Percentiles rank a stretch among this genome's conserved stretches.
Evolutionary conservation across 1,284 basidiomycete species (phyloP).

Genomic region (Moesziomyces globuligerus): DNA sequence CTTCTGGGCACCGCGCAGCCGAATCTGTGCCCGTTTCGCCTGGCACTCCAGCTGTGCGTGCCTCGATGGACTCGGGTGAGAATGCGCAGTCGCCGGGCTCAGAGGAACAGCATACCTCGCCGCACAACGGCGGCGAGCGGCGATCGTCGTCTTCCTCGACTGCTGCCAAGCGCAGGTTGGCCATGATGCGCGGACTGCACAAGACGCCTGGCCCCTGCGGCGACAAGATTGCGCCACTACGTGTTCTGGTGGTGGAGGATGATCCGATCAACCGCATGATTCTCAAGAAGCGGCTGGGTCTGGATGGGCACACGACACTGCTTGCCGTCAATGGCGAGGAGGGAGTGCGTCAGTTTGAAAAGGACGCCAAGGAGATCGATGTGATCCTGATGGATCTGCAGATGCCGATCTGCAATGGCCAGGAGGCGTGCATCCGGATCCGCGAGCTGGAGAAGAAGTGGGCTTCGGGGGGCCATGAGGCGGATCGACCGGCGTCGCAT

Average conservation of each 20-base stretch:
- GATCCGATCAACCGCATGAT: slow-evolving; percentile 82
- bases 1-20: neutral
- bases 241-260: slow-evolving; percentile 68
- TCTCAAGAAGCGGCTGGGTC: slow-evolving; percentile 76
- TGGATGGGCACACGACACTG: slow-evolving; percentile 77
- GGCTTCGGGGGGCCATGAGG: slow-evolving; percentile 18
- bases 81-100: slow-evolving; percentile 19
- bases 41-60: slow-evolving; percentile 4
- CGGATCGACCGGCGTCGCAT: slow-evolving; percentile 64
- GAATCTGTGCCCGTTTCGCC: slow-evolving; percentile 5
- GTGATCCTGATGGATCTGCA: slow-evolving; percentile 85
- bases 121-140: slow-evolving; percentile 11
- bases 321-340: slow-evolving; percentile 82
- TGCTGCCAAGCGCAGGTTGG: slow-evolving; percentile 31
- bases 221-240: slow-evolving; percentile 47
- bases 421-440: slow-evolving; percentile 77
- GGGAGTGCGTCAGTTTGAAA: slow-evolving; percentile 74
- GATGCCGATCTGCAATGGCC: slow-evolving; percentile 85
- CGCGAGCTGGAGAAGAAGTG: slow-evolving; percentile 46
- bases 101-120: slow-evolving; percentile 8
- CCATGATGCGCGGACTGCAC: slow-evolving; percentile 39
- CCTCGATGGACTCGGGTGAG: neutral
- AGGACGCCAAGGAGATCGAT: slow-evolving; percentile 76
- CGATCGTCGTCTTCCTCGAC: slow-evolving; percentile 30
- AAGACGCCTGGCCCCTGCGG: slow-evolving; percentile 13